phyloP scores from a whole-genome alignment of 2,329 filamentous ascomycete species.

The Colletotrichum sp. region DNA sequence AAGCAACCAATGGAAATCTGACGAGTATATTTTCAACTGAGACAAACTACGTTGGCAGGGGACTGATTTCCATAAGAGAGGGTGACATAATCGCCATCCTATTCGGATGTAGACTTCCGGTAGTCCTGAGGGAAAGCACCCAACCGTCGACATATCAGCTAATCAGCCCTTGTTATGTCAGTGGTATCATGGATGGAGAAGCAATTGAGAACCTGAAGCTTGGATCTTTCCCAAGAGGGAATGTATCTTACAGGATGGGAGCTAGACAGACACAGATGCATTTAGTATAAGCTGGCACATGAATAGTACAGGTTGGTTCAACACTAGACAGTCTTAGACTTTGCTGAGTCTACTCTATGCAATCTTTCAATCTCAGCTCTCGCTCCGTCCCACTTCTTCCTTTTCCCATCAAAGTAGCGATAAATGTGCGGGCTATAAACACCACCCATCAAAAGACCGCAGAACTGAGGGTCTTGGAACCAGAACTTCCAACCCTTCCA shows the following conservation, averaged over 20 bases:
- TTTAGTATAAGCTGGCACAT: too few relatives aligned
- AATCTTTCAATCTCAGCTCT: neutral
- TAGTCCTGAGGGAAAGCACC: too few relatives aligned
- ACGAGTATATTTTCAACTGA: neutral
- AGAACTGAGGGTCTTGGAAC: conserved; percentile 38
- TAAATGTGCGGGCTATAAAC: conserved; percentile 44
- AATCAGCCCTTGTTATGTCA: neutral
- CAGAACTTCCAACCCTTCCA: conserved; percentile 45
- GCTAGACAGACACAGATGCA: too few relatives aligned
- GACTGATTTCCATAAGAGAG: neutral
- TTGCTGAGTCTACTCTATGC: neutral
- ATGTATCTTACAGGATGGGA: too few relatives aligned
- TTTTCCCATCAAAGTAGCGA: conserved; percentile 40
- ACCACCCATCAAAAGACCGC: conserved; percentile 38
- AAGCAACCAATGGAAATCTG: neutral
- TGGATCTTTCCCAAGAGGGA: too few relatives aligned
- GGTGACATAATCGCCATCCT: neutral
- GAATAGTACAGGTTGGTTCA: too few relatives aligned
- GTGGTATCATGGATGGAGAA: neutral
- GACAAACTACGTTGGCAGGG: neutral
- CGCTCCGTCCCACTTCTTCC: conserved; percentile 42
- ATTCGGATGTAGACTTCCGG: neutral
- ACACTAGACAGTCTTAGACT: neutral
- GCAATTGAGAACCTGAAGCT: too few relatives aligned
- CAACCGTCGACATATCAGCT: neutral